These are phyloP conservation scores for Ogataea nitratoaversa DNA, from an alignment of 805 yeast species.

Conservation along the genomic window DNA sequence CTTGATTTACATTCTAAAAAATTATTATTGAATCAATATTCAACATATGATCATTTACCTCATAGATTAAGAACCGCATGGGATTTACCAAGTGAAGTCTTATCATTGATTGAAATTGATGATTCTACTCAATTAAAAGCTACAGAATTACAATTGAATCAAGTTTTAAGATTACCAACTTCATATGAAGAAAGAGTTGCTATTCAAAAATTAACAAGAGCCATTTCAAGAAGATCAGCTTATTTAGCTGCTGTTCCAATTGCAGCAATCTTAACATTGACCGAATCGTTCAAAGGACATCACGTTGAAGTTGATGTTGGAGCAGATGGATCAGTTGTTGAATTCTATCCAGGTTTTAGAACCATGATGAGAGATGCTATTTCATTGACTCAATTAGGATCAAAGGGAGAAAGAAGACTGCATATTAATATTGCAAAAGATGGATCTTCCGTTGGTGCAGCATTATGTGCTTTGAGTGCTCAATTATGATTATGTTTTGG, in stretches of 20 bases:
- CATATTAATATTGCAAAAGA: slow-evolving; percentile 84
- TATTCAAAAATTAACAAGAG: slow-evolving; percentile 69
- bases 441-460: slow-evolving; percentile 98
- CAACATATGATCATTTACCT: slow-evolving; percentile 38
- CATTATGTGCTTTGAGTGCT: slow-evolving; percentile 66
- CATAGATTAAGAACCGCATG: slow-evolving; percentile 74
- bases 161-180: slow-evolving; percentile 66
- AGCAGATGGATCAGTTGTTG: slow-evolving; percentile 92
- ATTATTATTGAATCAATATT: slow-evolving; percentile 54
- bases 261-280: slow-evolving; percentile 70
- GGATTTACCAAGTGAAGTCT: slow-evolving; percentile 75
- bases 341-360: slow-evolving; percentile 88
- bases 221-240: slow-evolving; percentile 87
- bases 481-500: too few species aligned
- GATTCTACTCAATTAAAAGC: slow-evolving; percentile 67
- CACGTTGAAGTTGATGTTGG: slow-evolving; percentile 81
- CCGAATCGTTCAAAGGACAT: slow-evolving; percentile 64
- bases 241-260: slow-evolving; percentile 83
- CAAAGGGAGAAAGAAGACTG: slow-evolving; percentile 69
- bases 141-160: slow-evolving; percentile 64
- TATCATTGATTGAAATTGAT: slow-evolving; percentile 83
- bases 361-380: slow-evolving; percentile 77
- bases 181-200: slow-evolving; percentile 66
- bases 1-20: slow-evolving; percentile 61
- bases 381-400: slow-evolving; percentile 62